These are phyloP conservation scores for Russula sp. DNA, from an alignment of 768 basidiomycete genomes.

Conservation along the genomic window DNA sequence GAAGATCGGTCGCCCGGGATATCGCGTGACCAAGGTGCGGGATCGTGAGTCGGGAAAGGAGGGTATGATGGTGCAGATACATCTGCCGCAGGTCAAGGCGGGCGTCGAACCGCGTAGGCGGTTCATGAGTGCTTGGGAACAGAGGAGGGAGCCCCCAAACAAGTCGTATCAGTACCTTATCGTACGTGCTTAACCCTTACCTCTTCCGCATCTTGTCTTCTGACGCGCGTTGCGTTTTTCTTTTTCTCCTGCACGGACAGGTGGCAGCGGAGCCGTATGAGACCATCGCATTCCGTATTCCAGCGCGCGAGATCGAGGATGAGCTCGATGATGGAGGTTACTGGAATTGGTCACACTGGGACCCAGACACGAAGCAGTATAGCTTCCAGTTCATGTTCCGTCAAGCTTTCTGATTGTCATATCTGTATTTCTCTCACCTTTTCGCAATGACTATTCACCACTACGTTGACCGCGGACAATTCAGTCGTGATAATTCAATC, in stretches of 20 bases:
- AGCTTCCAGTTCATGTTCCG: slow-evolving; percentile 98
- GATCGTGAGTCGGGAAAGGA: slow-evolving; percentile 88
- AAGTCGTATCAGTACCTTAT: slow-evolving; percentile 97
- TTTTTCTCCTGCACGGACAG: slow-evolving; percentile 40
- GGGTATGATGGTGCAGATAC: slow-evolving; percentile 97
- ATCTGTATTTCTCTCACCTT: not conserved
- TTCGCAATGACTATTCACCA: not conserved
- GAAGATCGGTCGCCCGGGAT: slow-evolving; percentile 95
- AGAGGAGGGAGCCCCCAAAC: slow-evolving; percentile 92
- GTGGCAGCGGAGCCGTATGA: slow-evolving; percentile 99
- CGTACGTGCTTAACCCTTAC: slow-evolving; percentile 49
- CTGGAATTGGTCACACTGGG: slow-evolving; percentile 99
- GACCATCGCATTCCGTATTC: slow-evolving; percentile 98
- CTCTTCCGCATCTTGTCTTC: not conserved
- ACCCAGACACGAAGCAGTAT: slow-evolving; percentile 98
- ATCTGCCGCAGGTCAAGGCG: slow-evolving; percentile 89
- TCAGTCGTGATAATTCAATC: not conserved
- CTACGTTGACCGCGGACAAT: not conserved
- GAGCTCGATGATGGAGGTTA: slow-evolving; percentile 86
- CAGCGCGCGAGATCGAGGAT: slow-evolving; percentile 94
- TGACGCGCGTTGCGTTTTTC: not conserved
- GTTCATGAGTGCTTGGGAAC: slow-evolving; percentile 98
- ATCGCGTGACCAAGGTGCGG: slow-evolving; percentile 94
- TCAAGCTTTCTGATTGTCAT: slow-evolving; percentile 40
- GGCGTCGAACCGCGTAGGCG: slow-evolving; percentile 80